Percentiles rank a stretch among this genome's conserved stretches.
phyloP scores from a whole-genome alignment of 768 basidiomycete genomes.

The Tricholoma matsutake region DNA sequence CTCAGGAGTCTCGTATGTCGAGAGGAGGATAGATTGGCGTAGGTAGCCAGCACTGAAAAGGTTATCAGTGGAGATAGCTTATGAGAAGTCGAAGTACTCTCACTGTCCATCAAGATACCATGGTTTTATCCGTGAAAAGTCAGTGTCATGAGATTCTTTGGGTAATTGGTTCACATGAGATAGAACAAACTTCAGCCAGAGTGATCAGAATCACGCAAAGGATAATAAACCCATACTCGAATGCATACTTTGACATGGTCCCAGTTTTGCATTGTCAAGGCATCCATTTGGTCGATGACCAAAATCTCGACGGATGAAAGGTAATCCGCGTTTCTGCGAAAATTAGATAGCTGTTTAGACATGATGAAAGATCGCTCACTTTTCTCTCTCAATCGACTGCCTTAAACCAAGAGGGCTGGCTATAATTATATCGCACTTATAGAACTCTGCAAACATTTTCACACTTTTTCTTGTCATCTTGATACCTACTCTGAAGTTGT shows the following conservation, averaged over 20 bases:
- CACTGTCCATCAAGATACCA: slow-evolving; percentile 98
- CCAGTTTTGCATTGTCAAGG: slow-evolving; percentile 98
- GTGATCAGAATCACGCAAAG: not conserved
- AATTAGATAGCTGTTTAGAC: not conserved
- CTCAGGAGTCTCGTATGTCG: slow-evolving; percentile 89
- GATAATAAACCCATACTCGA: not conserved
- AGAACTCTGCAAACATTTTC: slow-evolving; percentile 90
- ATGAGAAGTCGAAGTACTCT: slow-evolving; percentile 21
- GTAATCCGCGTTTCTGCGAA: slow-evolving; percentile 76
- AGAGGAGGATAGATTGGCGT: slow-evolving; percentile 86
- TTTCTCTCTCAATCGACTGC: slow-evolving; percentile 92
- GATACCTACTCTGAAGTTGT: slow-evolving; percentile 88
- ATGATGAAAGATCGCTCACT: slow-evolving; percentile 46
- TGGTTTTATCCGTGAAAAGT: slow-evolving; percentile 95
- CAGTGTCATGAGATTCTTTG: slow-evolving; percentile 88
- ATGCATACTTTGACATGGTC: slow-evolving; percentile 84
- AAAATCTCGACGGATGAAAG: slow-evolving; percentile 90
- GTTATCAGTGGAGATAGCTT: not conserved
- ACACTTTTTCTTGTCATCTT: slow-evolving; percentile 92
- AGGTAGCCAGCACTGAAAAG: slow-evolving; percentile 69
- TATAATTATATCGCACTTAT: slow-evolving; percentile 85
- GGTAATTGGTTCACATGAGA: slow-evolving; percentile 85
- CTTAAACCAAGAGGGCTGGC: slow-evolving; percentile 92
- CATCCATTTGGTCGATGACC: slow-evolving; percentile 90
- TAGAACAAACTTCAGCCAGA: slow-evolving; percentile 66